phyloP scores from a whole-genome alignment of 768 basidiomycete species.

The Sporobolomyces roseus region DNA sequence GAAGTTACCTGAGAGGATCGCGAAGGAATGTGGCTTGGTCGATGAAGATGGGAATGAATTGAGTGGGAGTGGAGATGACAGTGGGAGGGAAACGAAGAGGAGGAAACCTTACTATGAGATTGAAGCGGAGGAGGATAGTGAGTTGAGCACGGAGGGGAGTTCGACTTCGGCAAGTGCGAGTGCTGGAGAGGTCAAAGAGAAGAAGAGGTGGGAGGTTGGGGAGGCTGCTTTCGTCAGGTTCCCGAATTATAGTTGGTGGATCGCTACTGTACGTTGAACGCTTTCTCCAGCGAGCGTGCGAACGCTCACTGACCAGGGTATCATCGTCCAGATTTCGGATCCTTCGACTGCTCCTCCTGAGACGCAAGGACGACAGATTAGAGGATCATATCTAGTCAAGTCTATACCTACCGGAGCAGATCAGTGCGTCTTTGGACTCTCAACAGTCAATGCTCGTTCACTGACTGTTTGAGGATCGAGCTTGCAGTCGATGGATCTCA shows the following conservation, averaged over 20 bases:
- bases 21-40: background rate
- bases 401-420: background rate
- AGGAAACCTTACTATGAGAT: background rate
- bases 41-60: background rate
- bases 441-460: no score
- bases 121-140: background rate
- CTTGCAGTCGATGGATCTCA: background rate
- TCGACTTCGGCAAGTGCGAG: no score
- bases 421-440: no score
- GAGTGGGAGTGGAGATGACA: background rate
- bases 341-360: background rate
- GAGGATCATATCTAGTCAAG: background rate
- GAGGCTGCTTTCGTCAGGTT: background rate
- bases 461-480: no score
- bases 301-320: background rate
- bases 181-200: background rate
- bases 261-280: background rate
- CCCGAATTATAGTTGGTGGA: background rate
- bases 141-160: background rate
- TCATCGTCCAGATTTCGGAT: background rate
- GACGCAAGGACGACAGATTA: background rate
- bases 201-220: background rate
- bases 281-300: background rate
- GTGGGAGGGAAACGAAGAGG: background rate
- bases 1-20: background rate